A percentile compares a stretch with the other conserved stretches of the same genome.
Evolutionary conservation across 2,329 filamentous ascomycete species (phyloP).

Genomic region (Penicillium sp.): DNA sequence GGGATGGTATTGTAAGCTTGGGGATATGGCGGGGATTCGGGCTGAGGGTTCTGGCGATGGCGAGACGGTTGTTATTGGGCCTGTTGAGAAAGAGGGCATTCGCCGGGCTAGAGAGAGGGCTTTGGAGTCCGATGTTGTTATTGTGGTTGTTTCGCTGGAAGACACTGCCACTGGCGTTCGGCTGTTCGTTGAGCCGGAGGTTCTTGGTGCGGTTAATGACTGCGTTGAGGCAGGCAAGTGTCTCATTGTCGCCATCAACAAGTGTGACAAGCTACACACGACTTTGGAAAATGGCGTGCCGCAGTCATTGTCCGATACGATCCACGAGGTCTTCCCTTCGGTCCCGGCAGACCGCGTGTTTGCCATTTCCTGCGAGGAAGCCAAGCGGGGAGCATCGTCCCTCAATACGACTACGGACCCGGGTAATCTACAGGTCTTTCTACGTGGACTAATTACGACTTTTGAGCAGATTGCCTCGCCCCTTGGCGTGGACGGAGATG

Average conservation of each 20-base stretch:
- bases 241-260: constrained; percentile 55
- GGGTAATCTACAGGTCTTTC: constrained; percentile 61
- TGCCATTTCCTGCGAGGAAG: constrained; percentile 64
- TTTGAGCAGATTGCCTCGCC: constrained; percentile 50
- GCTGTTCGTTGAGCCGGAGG: constrained; percentile 47
- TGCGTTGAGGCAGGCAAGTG: constrained; percentile 44
- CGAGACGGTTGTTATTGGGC: constrained; percentile 48
- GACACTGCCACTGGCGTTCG: constrained; percentile 23
- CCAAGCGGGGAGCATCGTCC: constrained; percentile 26
- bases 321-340: constrained; percentile 37
- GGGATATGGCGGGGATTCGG: constrained; percentile 85
- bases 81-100: constrained; percentile 83
- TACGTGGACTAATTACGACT: constrained; percentile 55
- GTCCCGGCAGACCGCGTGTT: constrained; percentile 44
- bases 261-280: constrained; percentile 44
- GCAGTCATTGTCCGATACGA: constrained; percentile 27
- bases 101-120: constrained; percentile 73
- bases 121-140: constrained; percentile 70
- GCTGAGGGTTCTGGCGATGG: constrained; percentile 28
- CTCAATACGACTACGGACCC: constrained; percentile 37
- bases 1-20: constrained; percentile 85
- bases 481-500: constrained; percentile 26
- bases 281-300: constrained; percentile 13
- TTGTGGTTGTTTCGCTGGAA: constrained; percentile 72
- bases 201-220: constrained; percentile 45